These are phyloP conservation scores for Fusarium duplospermum DNA, from an alignment of 2,329 filamentous ascomycete genomes.

Conservation along the genomic window DNA sequence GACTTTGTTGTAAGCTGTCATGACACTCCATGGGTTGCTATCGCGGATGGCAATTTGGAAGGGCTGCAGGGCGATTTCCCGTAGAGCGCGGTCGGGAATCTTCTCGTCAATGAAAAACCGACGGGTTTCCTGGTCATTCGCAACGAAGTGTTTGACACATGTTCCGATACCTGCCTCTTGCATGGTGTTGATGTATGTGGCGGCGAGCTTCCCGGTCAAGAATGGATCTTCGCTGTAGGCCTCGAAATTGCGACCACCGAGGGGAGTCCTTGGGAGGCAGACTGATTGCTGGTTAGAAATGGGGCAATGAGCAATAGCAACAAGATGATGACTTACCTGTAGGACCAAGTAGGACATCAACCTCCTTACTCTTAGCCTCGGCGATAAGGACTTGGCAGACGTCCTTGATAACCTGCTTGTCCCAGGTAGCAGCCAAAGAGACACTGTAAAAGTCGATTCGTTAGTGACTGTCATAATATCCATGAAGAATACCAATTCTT, in stretches of 20 bases:
- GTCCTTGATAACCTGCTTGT: background rate
- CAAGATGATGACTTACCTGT: background rate
- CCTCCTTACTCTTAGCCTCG: slow-evolving; percentile 30
- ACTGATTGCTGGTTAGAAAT: background rate
- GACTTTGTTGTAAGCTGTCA: slow-evolving; percentile 59
- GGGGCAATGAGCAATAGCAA: too few relatives aligned
- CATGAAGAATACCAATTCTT: background rate
- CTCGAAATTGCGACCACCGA: slow-evolving; percentile 55
- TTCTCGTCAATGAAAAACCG: slow-evolving; percentile 27
- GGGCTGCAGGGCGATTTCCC: slow-evolving; percentile 54
- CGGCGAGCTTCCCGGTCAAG: slow-evolving; percentile 51
- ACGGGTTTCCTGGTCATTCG: slow-evolving; percentile 48
- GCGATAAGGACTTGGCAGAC: slow-evolving; percentile 22
- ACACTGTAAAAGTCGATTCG: background rate
- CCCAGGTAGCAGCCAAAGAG: slow-evolving; percentile 26
- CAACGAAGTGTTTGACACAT: slow-evolving; percentile 56
- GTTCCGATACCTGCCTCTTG: slow-evolving; percentile 52
- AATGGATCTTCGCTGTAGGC: slow-evolving; percentile 55
- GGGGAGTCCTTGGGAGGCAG: slow-evolving; percentile 40
- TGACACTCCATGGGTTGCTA: slow-evolving; percentile 52
- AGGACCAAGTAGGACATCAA: slow-evolving; percentile 22
- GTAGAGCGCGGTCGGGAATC: slow-evolving; percentile 23
- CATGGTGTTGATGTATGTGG: slow-evolving; percentile 46
- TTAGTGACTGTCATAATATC: background rate
- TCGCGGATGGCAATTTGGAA: slow-evolving; percentile 56